These are phyloP conservation scores for Penicillium sp. DNA, from an alignment of 2,329 filamentous ascomycete species.

Conservation along the genomic window DNA sequence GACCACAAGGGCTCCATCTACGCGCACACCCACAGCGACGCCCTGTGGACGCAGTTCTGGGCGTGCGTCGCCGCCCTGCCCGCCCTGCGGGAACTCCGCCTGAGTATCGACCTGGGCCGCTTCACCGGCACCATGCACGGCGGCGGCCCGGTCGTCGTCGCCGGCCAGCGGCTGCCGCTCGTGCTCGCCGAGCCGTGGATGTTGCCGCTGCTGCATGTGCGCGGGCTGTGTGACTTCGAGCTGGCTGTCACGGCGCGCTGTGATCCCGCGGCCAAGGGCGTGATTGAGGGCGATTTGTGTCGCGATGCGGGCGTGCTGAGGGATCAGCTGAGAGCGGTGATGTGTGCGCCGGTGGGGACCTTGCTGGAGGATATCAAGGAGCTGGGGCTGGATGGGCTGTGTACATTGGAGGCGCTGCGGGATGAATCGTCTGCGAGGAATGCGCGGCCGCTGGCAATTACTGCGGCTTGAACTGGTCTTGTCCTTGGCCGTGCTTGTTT, in stretches of 20 bases:
- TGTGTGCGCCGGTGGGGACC: conserved; percentile 23
- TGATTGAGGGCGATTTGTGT: conserved; percentile 28
- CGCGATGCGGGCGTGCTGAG: conserved; percentile 28
- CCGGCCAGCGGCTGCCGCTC: conserved; percentile 27
- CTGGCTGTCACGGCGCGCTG: conserved; percentile 35
- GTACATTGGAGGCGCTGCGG: conserved; percentile 7
- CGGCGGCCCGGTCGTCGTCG: conserved; percentile 15
- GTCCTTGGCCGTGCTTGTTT: conserved; percentile 1
- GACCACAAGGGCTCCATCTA: conserved; percentile 33
- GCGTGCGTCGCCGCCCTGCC: conserved; percentile 19
- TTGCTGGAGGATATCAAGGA: conserved; percentile 7
- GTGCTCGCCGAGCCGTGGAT: conserved; percentile 30
- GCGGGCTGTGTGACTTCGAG: conserved; percentile 32
- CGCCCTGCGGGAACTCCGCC: conserved; percentile 19
- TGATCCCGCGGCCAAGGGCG: conserved; percentile 28
- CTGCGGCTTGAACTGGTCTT: conserved; percentile 28
- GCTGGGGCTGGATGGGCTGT: conserved; percentile 2
- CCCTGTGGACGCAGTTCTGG: conserved; percentile 35
- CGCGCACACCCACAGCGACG: conserved; percentile 38
- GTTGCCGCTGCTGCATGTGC: conserved; percentile 27
- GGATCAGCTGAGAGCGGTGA: conserved; percentile 24
- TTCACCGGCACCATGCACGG: conserved; percentile 23
- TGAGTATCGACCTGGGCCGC: conserved; percentile 34
- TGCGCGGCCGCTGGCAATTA: conserved; percentile 29
- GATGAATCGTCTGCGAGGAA: conserved; percentile 4